Evolutionary conservation across 2,329 filamentous ascomycete genomes (phyloP), one percentile per base, ranked within the genome.

Genomic region (Tolypocladium guangdongense): DNA sequence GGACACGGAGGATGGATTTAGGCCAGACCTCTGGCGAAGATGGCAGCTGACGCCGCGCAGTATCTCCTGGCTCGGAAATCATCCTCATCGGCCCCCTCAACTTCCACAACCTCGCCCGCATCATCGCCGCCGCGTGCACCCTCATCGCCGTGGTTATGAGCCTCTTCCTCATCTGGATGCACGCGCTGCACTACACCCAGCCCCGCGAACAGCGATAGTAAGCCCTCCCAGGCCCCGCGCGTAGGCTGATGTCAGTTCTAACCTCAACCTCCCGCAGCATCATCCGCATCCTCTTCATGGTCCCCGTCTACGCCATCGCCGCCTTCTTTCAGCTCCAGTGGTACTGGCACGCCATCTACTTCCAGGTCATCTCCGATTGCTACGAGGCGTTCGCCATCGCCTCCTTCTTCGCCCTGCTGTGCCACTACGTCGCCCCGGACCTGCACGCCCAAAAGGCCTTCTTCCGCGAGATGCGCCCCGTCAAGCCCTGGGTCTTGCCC

Each of bases 351-450:
- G 82, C 86, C 49, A 81, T 93, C 54, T 95, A 95, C 72, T 93
- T 86, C 66, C 79, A 88, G 63, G 84, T 93, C 51, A 73, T 92
- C 45, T 83, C 87, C 62, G 87, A 93, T 66, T 92, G 88, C 70
- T 95, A 95, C 68, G 90, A 95, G 72, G 88, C 90, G 12, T 92
- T 95, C 63, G 88, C 88, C 54, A 91, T 95, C 58, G 85, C 87
- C 33, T 88, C 87, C 58, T 95, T 95, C 75, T 95, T 95, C 70
- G 83, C 86, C 10, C 75, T 95, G 48, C 73, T 95, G 63, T 93
- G 88, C 66, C 80, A 89, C 64, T 93, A 93, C 68, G 78, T 90
- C 57, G 87, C 86, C 6, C 86, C 87, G 8, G 83, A 85, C 60
- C 71, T 95, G 24, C 88, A 91, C 67, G 78, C 82, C 30, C 90